These are phyloP conservation scores for Sarcodon sp. DNA, from an alignment of 768 basidiomycete species.

Conservation along the genomic window DNA sequence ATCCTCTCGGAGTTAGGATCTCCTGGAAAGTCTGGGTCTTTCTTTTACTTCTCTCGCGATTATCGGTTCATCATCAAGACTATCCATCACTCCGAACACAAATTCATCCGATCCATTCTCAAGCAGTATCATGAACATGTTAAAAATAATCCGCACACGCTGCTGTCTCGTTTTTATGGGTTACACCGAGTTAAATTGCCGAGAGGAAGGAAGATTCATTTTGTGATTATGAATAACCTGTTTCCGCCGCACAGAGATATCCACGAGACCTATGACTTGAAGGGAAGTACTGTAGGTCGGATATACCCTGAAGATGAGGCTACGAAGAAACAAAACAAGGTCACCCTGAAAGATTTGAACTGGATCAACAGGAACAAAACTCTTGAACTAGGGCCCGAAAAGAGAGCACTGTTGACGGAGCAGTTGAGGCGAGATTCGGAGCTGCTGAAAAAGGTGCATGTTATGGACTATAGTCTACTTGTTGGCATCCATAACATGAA, in stretches of 20 bases:
- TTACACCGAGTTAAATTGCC: conserved; percentile 97
- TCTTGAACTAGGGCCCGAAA: conserved; percentile 93
- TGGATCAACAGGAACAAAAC: conserved; percentile 76
- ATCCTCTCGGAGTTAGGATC: conserved; percentile 97
- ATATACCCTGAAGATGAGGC: conserved; percentile 78
- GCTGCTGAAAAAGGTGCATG: conserved; percentile 66
- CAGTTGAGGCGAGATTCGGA: conserved; percentile 83
- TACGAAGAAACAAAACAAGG: conserved; percentile 69
- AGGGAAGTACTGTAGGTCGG: conserved; percentile 86
- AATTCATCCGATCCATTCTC: conserved; percentile 80
- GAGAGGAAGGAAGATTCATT: conserved; percentile 89
- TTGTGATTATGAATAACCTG: conserved; percentile 99
- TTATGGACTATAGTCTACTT: conserved; percentile 96
- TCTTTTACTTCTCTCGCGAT: conserved; percentile 98
- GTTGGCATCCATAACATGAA: conserved; percentile 90
- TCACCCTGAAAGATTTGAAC: conserved; percentile 83
- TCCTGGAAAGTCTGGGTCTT: conserved; percentile 95
- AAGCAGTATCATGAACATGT: conserved; percentile 79
- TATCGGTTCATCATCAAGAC: conserved; percentile 99
- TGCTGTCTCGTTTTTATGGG: conserved; percentile 92
- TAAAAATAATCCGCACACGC: conserved; percentile 82
- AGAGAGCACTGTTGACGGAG: conserved; percentile 80
- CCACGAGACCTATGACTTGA: conserved; percentile 96
- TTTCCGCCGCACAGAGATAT: conserved; percentile 96
- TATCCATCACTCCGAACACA: conserved; percentile 88